Conservation (phyloP, 2,329 filamentous ascomycete species). For the Colletotrichum liriopes region DNA sequence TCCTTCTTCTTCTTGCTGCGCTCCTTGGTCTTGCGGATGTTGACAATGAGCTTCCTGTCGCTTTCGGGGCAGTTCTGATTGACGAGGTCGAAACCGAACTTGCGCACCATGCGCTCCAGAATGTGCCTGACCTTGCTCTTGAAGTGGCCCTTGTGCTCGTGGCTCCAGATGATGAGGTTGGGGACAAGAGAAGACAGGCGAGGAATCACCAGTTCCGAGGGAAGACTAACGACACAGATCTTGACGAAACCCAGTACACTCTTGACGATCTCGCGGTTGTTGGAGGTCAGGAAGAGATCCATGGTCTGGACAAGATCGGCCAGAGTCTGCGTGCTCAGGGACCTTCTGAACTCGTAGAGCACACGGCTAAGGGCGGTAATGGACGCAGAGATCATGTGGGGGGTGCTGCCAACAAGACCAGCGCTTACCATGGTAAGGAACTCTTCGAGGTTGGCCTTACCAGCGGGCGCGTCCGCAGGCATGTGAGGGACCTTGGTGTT, state of each 20-base stretch:
- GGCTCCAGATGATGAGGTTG: conserved; percentile 94
- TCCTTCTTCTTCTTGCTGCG: conserved; percentile 92
- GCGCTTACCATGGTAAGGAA: conserved; percentile 99
- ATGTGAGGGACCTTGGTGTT: conserved; percentile 92
- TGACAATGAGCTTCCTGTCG: conserved; percentile 90
- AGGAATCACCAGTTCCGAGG: conserved; percentile 83
- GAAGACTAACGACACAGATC: conserved; percentile 90
- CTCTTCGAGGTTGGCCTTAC: conserved; percentile 88
- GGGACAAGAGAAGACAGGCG: conserved; percentile 85
- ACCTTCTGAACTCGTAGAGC: conserved; percentile 88
- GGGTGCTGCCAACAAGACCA: conserved; percentile 90
- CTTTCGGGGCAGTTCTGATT: conserved; percentile 86
- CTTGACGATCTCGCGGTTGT: conserved; percentile 96
- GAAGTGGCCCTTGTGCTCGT: conserved; percentile 98
- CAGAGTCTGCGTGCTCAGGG: conserved; percentile 79
- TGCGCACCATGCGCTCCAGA: conserved; percentile 91
- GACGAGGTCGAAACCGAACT: conserved; percentile 87
- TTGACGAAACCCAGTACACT: conserved; percentile 97
- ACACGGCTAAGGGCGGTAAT: conserved; percentile 95
- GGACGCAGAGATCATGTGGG: conserved; percentile 98
- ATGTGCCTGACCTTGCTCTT: conserved; percentile 99
- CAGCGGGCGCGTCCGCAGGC: conserved; percentile 83
- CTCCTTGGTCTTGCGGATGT: conserved; percentile 96
- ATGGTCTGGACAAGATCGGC: conserved; percentile 93
- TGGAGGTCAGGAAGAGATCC: conserved; percentile 95